Evolutionary conservation across 2,329 filamentous ascomycete genomes (phyloP), one percentile per base, ranked within the genome.

Genomic region (Sphaerostilbella broomeana): DNA sequence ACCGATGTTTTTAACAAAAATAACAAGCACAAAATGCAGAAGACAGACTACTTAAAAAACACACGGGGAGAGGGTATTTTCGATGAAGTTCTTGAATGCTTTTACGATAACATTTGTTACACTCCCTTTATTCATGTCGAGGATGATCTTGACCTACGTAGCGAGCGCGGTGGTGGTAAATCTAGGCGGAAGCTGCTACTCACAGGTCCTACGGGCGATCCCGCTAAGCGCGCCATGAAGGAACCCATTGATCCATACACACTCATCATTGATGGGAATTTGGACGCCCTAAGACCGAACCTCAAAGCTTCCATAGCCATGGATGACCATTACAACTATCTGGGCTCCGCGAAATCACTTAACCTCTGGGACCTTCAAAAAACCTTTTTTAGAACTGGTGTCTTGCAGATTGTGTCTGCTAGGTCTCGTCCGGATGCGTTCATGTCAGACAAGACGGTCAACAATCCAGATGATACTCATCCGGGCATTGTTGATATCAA

Each of bases 1-100:
- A 97, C 92, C 0, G 92, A 98, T 57, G 86, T 94, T n/a, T 97
- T 97, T 77, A 98, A 98, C 70, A 95, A 94, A 64, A 98, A 97
- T 68, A 97, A 97, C 67, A 97, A 97, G 66, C 78, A 92, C 61
- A 98, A 98, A 64, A 98, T 98, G 92, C 88, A 94, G 56, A 94
- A 94, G 57, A 67, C 75, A 1, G 92, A 97, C 55, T 98, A 98
- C 62, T 73, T 97, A 51, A 95, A 94, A 62, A 97, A 97, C 58
- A 94, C 89, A 0, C 81, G 80, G 16, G 88, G 86, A 3, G 89
- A 97, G 58, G 87, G 87, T 11, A 85, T 97, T n/a, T 86, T 85
- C 37, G 86, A 94, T 49, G 90, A 97, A 49, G 85, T 97, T 28
- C 70, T 97, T 11, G 88, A 88, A 54, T 95, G 90, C 58, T 94